Base-by-base conservation (phyloP, 1,139 yeast species). In the Trichomonascaceae sp. region DNA sequence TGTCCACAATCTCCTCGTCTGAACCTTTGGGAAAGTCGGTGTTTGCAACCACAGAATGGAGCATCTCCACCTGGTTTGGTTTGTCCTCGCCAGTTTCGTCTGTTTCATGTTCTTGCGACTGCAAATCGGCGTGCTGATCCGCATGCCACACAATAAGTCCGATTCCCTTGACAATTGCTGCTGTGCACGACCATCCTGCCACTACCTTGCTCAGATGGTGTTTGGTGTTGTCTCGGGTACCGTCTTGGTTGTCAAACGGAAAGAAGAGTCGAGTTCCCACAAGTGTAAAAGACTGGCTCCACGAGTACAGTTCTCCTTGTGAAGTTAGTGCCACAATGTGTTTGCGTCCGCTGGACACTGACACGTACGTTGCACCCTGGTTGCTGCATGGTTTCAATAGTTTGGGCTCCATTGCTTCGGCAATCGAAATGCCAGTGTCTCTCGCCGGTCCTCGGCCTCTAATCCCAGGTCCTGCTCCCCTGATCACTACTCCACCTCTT, bases 101-200 rank as follows among this genome's bases (percentile, higher is more conserved):
- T 6, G 11, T 11, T n/a, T n/a, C n/a, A n/a, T n/a, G n/a, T n/a
- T n/a, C n/a, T n/a, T n/a, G n/a, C n/a, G n/a, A n/a, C n/a, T n/a
- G n/a, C n/a, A n/a, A n/a, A 6, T 11, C 6, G 11, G 23, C 6
- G 11, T 20, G 23, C 11, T 20, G 23, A 20, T 20, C 59, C 2
- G 60, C 47, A 31, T 59, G 65, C 89, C 89, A 79, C 13, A 72
- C 65, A 0, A 74, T 63, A 27, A 80, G 52, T 0, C 87, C 87
- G 27, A 69, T 56, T 4, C 59, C 60, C 16, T 60, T 60, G 2
- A 74, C 56, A 33, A 65, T 62, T 20, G 72, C 71, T 22, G 73
- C 71, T 33, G 73, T 69, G 15, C 68, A 56, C 37, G 70, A 66
- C 92, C 92, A 80, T 0, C 92, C 93, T 17, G 84, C 77, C 15